A percentile compares a stretch with the other conserved stretches of the same genome.
Conservation (phyloP, 768 basidiomycete species). For the Hypsizygus marmoreus region DNA sequence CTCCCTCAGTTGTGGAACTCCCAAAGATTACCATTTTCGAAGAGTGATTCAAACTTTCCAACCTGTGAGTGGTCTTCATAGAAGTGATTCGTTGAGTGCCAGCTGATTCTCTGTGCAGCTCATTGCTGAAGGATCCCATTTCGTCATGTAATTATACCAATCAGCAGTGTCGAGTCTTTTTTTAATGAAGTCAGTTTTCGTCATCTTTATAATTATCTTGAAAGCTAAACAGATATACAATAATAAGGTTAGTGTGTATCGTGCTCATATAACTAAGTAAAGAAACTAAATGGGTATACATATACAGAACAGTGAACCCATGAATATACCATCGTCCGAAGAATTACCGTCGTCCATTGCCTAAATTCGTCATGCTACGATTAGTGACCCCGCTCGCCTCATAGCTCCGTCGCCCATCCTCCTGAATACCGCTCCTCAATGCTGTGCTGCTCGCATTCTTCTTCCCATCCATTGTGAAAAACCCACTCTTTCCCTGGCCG, state of each 20-base stretch:
- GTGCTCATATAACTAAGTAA: too few relatives aligned
- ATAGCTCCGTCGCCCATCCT: constrained; percentile 53
- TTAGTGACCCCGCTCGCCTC: constrained; percentile 44
- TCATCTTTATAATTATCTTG: too few relatives aligned
- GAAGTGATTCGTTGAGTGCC: too few relatives aligned
- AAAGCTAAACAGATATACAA: too few relatives aligned
- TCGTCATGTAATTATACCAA: too few relatives aligned
- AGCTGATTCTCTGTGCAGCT: too few relatives aligned
- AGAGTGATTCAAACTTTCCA: too few relatives aligned
- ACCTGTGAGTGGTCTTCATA: too few relatives aligned
- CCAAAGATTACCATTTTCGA: constrained; percentile 14
- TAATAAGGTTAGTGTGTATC: background rate
- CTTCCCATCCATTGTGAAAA: constrained; percentile 49
- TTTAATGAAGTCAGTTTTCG: too few relatives aligned
- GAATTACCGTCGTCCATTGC: constrained; percentile 38
- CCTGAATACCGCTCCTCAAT: constrained; percentile 31
- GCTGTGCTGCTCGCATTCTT: constrained; percentile 47
- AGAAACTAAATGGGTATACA: too few relatives aligned
- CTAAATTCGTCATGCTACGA: constrained; percentile 55
- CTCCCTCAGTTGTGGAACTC: constrained; percentile 1
- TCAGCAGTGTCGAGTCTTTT: too few relatives aligned
- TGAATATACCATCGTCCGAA: constrained; percentile 11
- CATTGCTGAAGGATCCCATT: too few relatives aligned
- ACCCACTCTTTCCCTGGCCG: constrained; percentile 23
- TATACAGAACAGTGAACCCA: background rate